A percentile compares a stretch with the other conserved stretches of the same genome.
phyloP scores from a whole-genome alignment of 495 filamentous ascomycete genomes.

The Aspergillus sclerotioniger region DNA sequence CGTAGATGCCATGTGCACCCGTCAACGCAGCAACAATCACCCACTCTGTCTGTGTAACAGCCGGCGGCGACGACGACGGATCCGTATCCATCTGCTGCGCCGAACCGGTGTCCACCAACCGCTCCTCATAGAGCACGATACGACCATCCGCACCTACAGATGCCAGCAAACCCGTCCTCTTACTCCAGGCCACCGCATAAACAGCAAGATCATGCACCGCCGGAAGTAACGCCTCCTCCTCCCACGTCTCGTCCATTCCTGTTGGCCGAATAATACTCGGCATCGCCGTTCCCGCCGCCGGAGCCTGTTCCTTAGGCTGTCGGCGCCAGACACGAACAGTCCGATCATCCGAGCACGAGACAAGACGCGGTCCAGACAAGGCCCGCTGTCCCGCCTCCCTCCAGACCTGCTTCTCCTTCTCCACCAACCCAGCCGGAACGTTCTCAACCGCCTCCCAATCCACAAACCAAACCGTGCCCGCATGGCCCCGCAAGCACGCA shows the following conservation, averaged over 20 bases:
- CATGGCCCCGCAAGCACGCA: slow-evolving; percentile 73
- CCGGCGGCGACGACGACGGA: slow-evolving; percentile 13
- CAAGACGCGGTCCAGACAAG: slow-evolving; percentile 60
- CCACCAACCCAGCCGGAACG: slow-evolving; percentile 17
- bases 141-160: slow-evolving; percentile 84
- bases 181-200: slow-evolving; percentile 81
- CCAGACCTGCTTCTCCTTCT: slow-evolving; percentile 6
- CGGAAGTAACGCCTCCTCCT: slow-evolving; percentile 68
- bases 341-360: slow-evolving; percentile 76
- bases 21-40: slow-evolving; percentile 59
- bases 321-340: slow-evolving; percentile 77
- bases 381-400: slow-evolving; percentile 40
- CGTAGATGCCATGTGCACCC: slow-evolving; percentile 82
- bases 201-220: slow-evolving; percentile 72
- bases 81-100: slow-evolving; percentile 40
- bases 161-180: slow-evolving; percentile 67
- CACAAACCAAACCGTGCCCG: slow-evolving; percentile 80
- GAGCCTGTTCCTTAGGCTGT: slow-evolving; percentile 46
- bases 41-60: slow-evolving; percentile 55
- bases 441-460: slow-evolving; percentile 64
- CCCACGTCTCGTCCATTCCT: slow-evolving; percentile 76
- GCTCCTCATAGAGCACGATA: slow-evolving; percentile 76
- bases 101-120: slow-evolving; percentile 29
- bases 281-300: slow-evolving; percentile 29
- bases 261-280: slow-evolving; percentile 79